phyloP scores from a whole-genome alignment of 2,329 filamentous ascomycete species.

The Kalmusia sp. region DNA sequence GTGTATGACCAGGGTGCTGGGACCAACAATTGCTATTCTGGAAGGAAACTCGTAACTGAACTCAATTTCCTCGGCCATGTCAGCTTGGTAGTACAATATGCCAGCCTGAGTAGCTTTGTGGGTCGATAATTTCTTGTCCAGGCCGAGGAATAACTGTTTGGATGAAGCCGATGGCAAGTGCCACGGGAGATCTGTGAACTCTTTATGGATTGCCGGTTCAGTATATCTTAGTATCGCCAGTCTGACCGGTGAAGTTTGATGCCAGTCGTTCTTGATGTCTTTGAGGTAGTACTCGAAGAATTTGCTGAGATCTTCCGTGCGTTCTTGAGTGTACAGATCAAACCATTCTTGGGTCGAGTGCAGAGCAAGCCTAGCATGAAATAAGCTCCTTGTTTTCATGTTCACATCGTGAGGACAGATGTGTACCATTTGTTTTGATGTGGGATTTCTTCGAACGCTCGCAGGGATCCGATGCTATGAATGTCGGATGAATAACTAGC shows the following conservation, averaged over 20 bases:
- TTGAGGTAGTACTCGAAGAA: slow-evolving; percentile 59
- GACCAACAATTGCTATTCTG: too few relatives aligned
- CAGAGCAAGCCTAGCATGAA: slow-evolving; percentile 13
- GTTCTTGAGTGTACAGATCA: slow-evolving; percentile 16
- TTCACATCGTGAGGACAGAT: too few relatives aligned
- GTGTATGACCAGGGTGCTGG: slow-evolving; percentile 27
- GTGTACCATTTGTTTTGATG: background rate
- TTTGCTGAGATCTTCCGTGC: slow-evolving; percentile 17
- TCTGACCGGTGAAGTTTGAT: slow-evolving; percentile 54
- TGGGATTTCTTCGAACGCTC: slow-evolving; percentile 8
- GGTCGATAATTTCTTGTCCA: too few relatives aligned
- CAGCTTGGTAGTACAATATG: too few relatives aligned
- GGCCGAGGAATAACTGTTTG: too few relatives aligned
- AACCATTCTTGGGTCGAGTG: slow-evolving; percentile 23
- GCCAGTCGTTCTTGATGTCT: slow-evolving; percentile 54
- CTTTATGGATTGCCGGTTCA: background rate
- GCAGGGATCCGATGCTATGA: slow-evolving; percentile 20
- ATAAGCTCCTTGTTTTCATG: background rate
- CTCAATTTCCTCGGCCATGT: too few relatives aligned
- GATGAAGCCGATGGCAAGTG: too few relatives aligned
- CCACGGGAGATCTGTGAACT: slow-evolving; percentile 21
- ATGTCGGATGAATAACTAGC: slow-evolving; percentile 17
- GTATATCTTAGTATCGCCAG: slow-evolving; percentile 37
- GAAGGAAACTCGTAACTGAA: too few relatives aligned
- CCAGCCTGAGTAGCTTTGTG: too few relatives aligned